phyloP scores from a whole-genome alignment of 495 filamentous ascomycete species.

The Podospora australis region DNA sequence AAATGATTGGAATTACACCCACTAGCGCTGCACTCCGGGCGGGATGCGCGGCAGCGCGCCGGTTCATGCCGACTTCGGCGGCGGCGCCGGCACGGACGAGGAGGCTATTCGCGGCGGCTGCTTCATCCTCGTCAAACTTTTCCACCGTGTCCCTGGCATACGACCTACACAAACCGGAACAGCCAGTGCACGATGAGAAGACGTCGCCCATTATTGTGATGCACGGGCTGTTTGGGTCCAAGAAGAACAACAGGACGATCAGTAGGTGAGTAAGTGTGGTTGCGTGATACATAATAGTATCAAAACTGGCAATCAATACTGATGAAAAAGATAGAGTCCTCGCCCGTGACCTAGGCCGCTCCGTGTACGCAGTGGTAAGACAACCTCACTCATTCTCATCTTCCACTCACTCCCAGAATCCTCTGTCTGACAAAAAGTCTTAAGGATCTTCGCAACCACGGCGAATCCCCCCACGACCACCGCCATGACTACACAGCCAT shows the following conservation, averaged over 20 bases:
- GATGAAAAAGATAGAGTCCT: slow-evolving; percentile 48
- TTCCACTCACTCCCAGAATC: slow-evolving; percentile 4
- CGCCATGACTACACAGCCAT: slow-evolving; percentile 79
- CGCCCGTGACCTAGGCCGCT: slow-evolving; percentile 71
- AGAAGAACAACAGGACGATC: slow-evolving; percentile 91
- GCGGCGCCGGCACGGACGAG: neutral
- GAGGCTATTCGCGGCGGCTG: neutral
- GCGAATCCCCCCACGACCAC: slow-evolving; percentile 71
- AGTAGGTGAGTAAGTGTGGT: slow-evolving; percentile 68
- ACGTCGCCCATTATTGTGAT: slow-evolving; percentile 75
- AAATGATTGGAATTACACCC: slow-evolving; percentile 3
- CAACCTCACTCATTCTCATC: neutral
- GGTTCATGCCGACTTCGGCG: too few species aligned
- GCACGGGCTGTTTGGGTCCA: slow-evolving; percentile 93
- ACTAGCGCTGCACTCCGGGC: neutral
- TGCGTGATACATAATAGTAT: neutral
- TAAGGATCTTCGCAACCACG: slow-evolving; percentile 92
- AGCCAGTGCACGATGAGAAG: slow-evolving; percentile 28
- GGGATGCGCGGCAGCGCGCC: neutral
- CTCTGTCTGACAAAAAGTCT: neutral
- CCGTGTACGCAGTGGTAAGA: slow-evolving; percentile 73
- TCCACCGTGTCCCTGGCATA: slow-evolving; percentile 46
- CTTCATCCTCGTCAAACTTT: too few species aligned
- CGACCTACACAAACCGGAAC: slow-evolving; percentile 52
- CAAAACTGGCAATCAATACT: neutral